These are phyloP conservation scores for Hanseniaspora thailandica DNA, from an alignment of 805 yeast species.

Conservation along the genomic window DNA sequence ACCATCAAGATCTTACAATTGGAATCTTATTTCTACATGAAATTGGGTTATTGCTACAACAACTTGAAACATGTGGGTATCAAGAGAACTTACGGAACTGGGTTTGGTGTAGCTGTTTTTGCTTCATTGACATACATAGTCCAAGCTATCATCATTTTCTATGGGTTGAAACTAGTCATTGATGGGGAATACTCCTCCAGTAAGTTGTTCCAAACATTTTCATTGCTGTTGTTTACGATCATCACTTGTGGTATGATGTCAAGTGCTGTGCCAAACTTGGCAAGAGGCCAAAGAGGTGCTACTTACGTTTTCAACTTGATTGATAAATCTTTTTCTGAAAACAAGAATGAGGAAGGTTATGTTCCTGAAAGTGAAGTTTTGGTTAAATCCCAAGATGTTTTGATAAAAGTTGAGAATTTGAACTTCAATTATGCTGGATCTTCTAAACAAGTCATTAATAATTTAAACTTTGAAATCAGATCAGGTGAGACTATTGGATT, in stretches of 20 bases:
- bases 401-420: conserved; percentile 34
- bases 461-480: conserved; percentile 34
- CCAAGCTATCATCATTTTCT: conserved; percentile 64
- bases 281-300: conserved; percentile 69
- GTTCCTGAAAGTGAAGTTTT: not conserved
- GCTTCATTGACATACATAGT: conserved; percentile 45
- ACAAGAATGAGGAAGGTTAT: conserved; percentile 5
- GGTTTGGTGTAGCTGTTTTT: conserved; percentile 53
- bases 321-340: conserved; percentile 9
- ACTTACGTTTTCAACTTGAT: conserved; percentile 32
- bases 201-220: conserved; percentile 57
- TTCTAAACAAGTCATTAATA: conserved; percentile 30
- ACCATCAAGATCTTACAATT: conserved; percentile 53
- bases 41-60: not conserved
- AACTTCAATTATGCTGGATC: conserved; percentile 38
- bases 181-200: conserved; percentile 40
- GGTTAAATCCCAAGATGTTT: not conserved
- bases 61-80: conserved; percentile 33
- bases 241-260: conserved; percentile 50
- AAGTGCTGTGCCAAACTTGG: conserved; percentile 61
- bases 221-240: conserved; percentile 62
- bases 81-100: conserved; percentile 47
- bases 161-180: conserved; percentile 65
- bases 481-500: conserved; percentile 49
- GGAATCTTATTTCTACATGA: conserved; percentile 34